Conservation (phyloP, 2,329 filamentous ascomycete genomes). For the Penicillium sp. region DNA sequence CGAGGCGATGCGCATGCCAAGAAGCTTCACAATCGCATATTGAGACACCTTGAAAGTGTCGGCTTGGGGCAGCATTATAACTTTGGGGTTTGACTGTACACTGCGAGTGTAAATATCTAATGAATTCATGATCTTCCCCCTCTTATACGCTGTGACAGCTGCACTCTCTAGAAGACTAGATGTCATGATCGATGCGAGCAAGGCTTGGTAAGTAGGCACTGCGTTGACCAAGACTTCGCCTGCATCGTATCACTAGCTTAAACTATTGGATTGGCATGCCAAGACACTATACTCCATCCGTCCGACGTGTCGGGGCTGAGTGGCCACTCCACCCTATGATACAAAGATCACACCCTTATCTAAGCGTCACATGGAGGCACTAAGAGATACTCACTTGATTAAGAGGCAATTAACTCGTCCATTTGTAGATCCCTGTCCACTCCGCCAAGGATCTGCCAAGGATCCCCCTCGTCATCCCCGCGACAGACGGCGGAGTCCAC, state of each 20-base stretch:
- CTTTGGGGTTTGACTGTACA: background rate
- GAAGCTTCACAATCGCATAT: background rate
- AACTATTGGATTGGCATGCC: background rate
- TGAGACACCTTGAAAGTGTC: background rate
- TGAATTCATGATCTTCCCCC: no score
- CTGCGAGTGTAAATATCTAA: background rate
- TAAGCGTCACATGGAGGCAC: constrained; percentile 4
- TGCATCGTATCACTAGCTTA: no score
- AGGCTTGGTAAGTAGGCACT: no score
- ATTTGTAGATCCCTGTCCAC: constrained; percentile 1
- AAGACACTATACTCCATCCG: background rate
- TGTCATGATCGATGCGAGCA: no score
- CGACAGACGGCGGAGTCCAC: constrained; percentile 3
- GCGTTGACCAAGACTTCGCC: no score
- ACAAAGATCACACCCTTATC: background rate
- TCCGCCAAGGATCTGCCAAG: constrained; percentile 14
- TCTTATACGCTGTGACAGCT: no score
- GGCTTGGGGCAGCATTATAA: background rate
- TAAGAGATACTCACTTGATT: background rate
- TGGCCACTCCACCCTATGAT: background rate
- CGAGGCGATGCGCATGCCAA: background rate
- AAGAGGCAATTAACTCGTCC: constrained; percentile 12
- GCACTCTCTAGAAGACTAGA: no score
- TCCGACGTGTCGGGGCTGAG: background rate
- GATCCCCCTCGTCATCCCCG: constrained; percentile 10